phyloP scores from a whole-genome alignment of 371 early-diverging fungal genomes.

The Circinella minor region DNA sequence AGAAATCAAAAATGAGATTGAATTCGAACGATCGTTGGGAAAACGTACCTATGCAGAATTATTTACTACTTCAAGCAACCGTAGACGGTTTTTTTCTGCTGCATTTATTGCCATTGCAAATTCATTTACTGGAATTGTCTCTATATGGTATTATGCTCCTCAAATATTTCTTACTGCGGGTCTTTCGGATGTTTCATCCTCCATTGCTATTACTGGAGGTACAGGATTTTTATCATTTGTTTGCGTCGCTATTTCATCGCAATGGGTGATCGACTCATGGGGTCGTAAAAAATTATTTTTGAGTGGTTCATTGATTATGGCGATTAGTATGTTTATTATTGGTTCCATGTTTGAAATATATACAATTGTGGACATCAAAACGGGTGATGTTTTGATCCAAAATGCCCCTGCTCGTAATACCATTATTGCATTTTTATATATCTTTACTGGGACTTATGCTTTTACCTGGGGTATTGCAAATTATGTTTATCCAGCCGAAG shows the following conservation, averaged over 20 bases:
- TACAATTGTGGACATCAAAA: slow-evolving; percentile 27
- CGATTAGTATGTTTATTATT: slow-evolving; percentile 47
- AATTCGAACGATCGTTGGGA: slow-evolving; percentile 44
- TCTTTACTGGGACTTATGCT: slow-evolving; percentile 59
- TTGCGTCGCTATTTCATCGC: slow-evolving; percentile 60
- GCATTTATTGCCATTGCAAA: slow-evolving; percentile 60
- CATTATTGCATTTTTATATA: slow-evolving; percentile 49
- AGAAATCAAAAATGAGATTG: slow-evolving; percentile 43
- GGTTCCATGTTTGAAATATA: slow-evolving; percentile 47
- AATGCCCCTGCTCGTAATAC: slow-evolving; percentile 36
- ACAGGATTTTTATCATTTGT: slow-evolving; percentile 41
- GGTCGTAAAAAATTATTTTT: slow-evolving; percentile 57
- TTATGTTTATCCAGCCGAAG: slow-evolving; percentile 73
- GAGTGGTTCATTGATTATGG: slow-evolving; percentile 41
- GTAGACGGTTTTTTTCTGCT: slow-evolving; percentile 44
- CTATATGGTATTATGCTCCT: slow-evolving; percentile 57
- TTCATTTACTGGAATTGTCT: slow-evolving; percentile 68
- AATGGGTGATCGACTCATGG: slow-evolving; percentile 49
- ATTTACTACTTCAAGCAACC: slow-evolving; percentile 37
- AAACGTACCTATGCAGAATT: slow-evolving; percentile 44
- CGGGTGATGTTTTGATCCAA: slow-evolving; percentile 32
- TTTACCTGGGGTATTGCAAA: slow-evolving; percentile 60
- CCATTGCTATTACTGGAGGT: slow-evolving; percentile 47
- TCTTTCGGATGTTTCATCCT: slow-evolving; percentile 30
- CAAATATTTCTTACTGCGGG: slow-evolving; percentile 46